Conservation (phyloP, 2,329 filamentous ascomycete genomes). For the Pseudogymnoascus sp. region DNA sequence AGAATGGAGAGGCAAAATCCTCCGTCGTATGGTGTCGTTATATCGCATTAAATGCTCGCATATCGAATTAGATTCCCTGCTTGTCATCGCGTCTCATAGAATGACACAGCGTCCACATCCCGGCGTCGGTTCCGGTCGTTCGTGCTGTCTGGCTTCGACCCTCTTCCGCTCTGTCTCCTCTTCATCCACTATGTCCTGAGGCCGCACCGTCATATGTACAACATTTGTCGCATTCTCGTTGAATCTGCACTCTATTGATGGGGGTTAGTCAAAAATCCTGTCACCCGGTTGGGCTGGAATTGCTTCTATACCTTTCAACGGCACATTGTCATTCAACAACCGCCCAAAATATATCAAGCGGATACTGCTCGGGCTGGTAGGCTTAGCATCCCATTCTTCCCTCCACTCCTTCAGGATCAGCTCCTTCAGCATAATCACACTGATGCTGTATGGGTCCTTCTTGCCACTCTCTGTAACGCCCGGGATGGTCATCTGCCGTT, state of each 20-base stretch:
- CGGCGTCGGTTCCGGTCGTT: conserved; percentile 46
- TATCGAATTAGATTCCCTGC: neutral
- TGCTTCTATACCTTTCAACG: conserved; percentile 61
- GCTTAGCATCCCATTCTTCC: conserved; percentile 81
- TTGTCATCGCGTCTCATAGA: conserved; percentile 35
- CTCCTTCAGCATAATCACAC: conserved; percentile 88
- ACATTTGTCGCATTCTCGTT: conserved; percentile 68
- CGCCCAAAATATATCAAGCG: conserved; percentile 87
- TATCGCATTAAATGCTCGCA: conserved; percentile 10
- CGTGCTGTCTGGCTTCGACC: conserved; percentile 33
- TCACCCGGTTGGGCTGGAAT: neutral
- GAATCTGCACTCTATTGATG: conserved; percentile 63
- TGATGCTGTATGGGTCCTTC: conserved; percentile 78
- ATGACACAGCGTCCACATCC: conserved; percentile 54
- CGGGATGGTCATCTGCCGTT: conserved; percentile 69
- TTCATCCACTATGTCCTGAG: conserved; percentile 74
- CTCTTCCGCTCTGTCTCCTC: conserved; percentile 34
- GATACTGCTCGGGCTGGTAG: conserved; percentile 80
- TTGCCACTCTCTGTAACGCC: conserved; percentile 49
- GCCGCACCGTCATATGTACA: conserved; percentile 89
- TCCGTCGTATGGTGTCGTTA: conserved; percentile 7
- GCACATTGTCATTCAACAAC: conserved; percentile 79
- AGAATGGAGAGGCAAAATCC: conserved; percentile 4
- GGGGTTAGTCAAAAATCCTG: neutral
- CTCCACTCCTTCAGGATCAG: conserved; percentile 90